A percentile compares a stretch with the other conserved stretches of the same genome.
Conservation (phyloP, 805 yeast genomes). For the Pichia californica region DNA sequence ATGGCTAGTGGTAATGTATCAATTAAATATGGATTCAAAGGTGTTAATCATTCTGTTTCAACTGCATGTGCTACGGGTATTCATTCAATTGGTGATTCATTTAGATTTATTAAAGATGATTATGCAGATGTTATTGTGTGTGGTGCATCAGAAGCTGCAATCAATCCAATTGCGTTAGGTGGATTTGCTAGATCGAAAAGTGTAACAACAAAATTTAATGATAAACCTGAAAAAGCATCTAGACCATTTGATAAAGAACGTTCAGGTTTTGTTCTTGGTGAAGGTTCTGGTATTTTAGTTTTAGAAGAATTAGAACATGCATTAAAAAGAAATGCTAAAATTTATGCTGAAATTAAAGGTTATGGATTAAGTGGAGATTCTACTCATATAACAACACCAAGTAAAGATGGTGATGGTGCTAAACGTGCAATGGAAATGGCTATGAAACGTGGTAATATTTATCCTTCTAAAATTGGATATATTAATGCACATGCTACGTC, state of each 20-base stretch:
- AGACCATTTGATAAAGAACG: constrained; percentile 81
- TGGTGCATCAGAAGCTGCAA: constrained; percentile 87
- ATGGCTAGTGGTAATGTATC: constrained; percentile 95
- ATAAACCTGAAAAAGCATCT: constrained; percentile 59
- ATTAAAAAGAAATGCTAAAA: constrained; percentile 48
- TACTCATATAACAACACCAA: constrained; percentile 88
- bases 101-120: constrained; percentile 68
- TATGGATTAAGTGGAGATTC: constrained; percentile 93
- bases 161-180: constrained; percentile 80
- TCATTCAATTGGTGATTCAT: constrained; percentile 91
- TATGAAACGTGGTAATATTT: constrained; percentile 42
- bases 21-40: constrained; percentile 66
- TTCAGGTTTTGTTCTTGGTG: constrained; percentile 87
- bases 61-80: constrained; percentile 98
- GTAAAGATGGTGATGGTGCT: constrained; percentile 79
- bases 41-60: constrained; percentile 82
- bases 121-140: constrained; percentile 85
- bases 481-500: constrained; percentile 97
- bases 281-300: constrained; percentile 81
- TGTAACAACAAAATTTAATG: constrained; percentile 56
- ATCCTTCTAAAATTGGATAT: constrained; percentile 53
- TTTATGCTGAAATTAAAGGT: constrained; percentile 79
- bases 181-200: constrained; percentile 91
- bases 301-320: constrained; percentile 81
- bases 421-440: constrained; percentile 77